Evolutionary conservation across 2,329 filamentous ascomycete genomes (phyloP).

Genomic region (Penicillium crustosum): DNA sequence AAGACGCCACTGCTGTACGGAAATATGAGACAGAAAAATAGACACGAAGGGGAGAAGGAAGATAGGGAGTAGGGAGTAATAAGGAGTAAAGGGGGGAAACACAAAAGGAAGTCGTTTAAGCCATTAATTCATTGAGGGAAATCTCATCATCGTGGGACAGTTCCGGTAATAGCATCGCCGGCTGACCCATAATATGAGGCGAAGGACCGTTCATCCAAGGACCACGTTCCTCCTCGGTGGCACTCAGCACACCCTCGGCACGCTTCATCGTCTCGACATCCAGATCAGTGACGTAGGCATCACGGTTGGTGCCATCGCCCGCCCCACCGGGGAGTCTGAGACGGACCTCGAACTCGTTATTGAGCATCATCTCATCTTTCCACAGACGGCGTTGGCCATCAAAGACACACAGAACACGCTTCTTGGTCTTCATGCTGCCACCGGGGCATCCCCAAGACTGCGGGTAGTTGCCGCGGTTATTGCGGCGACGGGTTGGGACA

Average conservation of each 20-base stretch:
- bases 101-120: conserved; percentile 20
- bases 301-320: conserved; percentile 78
- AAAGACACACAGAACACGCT: conserved; percentile 90
- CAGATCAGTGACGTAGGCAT: conserved; percentile 85
- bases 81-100: neutral
- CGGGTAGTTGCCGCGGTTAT: conserved; percentile 91
- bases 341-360: conserved; percentile 90
- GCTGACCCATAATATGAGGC: conserved; percentile 36
- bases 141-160: conserved; percentile 32
- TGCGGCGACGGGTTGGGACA: conserved; percentile 67
- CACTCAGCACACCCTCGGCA: conserved; percentile 77
- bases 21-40: conserved; percentile 18
- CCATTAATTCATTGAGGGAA: conserved; percentile 39
- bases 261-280: conserved; percentile 87
- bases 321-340: conserved; percentile 73
- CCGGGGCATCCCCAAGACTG: conserved; percentile 89
- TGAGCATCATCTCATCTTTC: conserved; percentile 99
- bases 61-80: neutral
- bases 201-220: conserved; percentile 60
- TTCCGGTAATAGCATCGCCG: conserved; percentile 34
- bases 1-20: conserved; percentile 25
- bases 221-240: conserved; percentile 84
- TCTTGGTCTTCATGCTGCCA: conserved; percentile 97
- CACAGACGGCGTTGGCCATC: conserved; percentile 83
- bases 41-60: neutral